Evolutionary conservation across 495 filamentous ascomycete genomes (phyloP).

Genomic region (Poronia punctata): DNA sequence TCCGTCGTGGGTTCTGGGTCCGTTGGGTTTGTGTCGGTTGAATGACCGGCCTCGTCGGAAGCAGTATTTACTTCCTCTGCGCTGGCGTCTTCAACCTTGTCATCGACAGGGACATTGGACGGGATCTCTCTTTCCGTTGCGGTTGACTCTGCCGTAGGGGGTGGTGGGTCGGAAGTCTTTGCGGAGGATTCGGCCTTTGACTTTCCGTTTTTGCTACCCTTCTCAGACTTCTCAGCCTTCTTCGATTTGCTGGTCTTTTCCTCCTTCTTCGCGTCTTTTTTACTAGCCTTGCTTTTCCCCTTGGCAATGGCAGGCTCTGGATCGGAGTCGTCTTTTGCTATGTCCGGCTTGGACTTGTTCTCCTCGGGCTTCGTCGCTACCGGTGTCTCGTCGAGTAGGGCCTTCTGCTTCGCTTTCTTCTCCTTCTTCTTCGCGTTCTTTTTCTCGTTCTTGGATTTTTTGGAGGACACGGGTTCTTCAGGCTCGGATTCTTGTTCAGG

Average conservation of each 20-base stretch:
- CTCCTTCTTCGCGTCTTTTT: slow-evolving; percentile 18
- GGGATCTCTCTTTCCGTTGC: slow-evolving; percentile 13
- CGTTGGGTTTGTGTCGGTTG: slow-evolving; percentile 16
- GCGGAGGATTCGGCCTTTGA: slow-evolving; percentile 17
- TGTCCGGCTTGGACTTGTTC: too few species aligned
- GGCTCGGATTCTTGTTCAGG: background rate
- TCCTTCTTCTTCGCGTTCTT: slow-evolving; percentile 14
- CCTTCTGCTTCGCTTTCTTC: slow-evolving; percentile 17
- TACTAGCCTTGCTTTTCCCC: too few species aligned
- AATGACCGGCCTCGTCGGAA: slow-evolving; percentile 1
- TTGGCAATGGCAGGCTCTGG: too few species aligned
- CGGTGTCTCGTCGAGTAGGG: too few species aligned
- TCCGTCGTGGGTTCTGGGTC: slow-evolving; percentile 10
- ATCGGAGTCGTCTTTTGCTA: too few species aligned
- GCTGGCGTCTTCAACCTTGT: slow-evolving; percentile 13
- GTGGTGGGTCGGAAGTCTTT: slow-evolving; percentile 9
- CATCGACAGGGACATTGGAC: slow-evolving; percentile 5
- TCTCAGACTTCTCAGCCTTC: slow-evolving; percentile 17
- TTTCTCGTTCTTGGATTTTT: slow-evolving; percentile 9
- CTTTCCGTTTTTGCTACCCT: slow-evolving; percentile 25
- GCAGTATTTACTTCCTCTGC: slow-evolving; percentile 1
- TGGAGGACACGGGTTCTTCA: background rate
- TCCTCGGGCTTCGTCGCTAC: too few species aligned
- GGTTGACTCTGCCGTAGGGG: slow-evolving; percentile 4
- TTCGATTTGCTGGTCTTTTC: slow-evolving; percentile 7